Base-by-base conservation (phyloP, 106 monocot species). In the Acorus calamus region DNA sequence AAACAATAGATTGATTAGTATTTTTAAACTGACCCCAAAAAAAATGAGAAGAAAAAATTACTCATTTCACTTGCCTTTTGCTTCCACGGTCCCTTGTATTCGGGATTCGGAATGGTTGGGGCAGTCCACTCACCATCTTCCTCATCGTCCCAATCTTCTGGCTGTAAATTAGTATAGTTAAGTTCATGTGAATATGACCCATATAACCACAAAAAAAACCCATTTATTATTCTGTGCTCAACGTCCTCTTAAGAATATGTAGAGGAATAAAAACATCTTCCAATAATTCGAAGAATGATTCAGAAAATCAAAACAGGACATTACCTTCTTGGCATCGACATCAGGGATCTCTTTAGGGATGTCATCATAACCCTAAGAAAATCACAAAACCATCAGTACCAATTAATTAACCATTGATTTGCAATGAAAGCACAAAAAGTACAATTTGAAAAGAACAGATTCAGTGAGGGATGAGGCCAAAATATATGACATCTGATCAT, bases 101-200 rank as follows among this genome's bases (percentile, higher is more conserved):
- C 83, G 48, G 83, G 83, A 64, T 88, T 88, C 9, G 83, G 83
- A 57, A 83, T 76, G n/a, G 78, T 86, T 14, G 86, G 81, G 3
- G 78, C 56, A 28, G 86, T 79, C 86, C 86, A 86, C 63, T 81
- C 81, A 61, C 86, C 86, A 79, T 86, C 86, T 76, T 86, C 86
- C 53, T 82, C 86, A 12, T 86, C 85, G 71, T 86, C 86, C 86
- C 86, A 86, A 51, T 86, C 86, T 47, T 86, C 86, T 56, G 86
- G 86, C 86, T 78, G 72, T 4, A 55, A 42, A 60, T 14, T 42
- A 11, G 51, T 4, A 11, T 10, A 44, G 58, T 57, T 55, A 14
- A 46, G 13, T 28, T 58, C 14, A 57, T 3, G 44, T 47, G 0
- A n/a, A 44, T 47, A 46, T 47, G 47, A 53, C 28, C 28, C 28